Percentiles rank a stretch among this genome's conserved stretches.
These are phyloP conservation scores for Metschnikowia reukaufii DNA, from an alignment of 805 yeast species.

Conservation along the genomic window DNA sequence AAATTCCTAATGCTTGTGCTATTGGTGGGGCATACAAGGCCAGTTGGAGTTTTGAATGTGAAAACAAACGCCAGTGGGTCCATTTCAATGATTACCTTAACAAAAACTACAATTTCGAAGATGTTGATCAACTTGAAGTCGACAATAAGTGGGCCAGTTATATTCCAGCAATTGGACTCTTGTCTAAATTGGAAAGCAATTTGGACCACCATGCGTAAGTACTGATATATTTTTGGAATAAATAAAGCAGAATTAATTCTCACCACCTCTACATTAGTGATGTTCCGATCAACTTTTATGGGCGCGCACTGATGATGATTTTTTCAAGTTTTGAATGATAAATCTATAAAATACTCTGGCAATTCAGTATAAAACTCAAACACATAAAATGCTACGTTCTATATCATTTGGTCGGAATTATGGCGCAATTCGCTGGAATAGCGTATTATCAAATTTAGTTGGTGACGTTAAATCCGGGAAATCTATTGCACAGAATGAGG, in stretches of 20 bases:
- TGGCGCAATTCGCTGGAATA: conserved; percentile 9
- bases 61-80: conserved; percentile 33
- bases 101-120: conserved; percentile 42
- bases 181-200: conserved; percentile 45
- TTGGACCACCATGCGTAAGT: conserved; percentile 14
- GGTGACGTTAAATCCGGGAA: conserved; percentile 3
- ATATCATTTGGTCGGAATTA: neutral
- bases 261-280: neutral
- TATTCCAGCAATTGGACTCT: conserved; percentile 51
- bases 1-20: conserved; percentile 88
- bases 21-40: conserved; percentile 89
- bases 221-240: neutral
- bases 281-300: too few species aligned
- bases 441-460: conserved; percentile 5
- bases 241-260: neutral
- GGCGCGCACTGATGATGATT: too few species aligned
- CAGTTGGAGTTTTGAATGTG: conserved; percentile 59
- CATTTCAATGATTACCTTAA: conserved; percentile 44
- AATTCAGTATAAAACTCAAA: too few species aligned
- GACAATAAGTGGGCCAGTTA: conserved; percentile 48
- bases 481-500: neutral
- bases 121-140: conserved; percentile 43
- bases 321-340: too few species aligned
- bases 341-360: too few species aligned
- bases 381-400: neutral